phyloP scores from a whole-genome alignment of 2,329 filamentous ascomycete species.

The Chaetomium olivaceum region DNA sequence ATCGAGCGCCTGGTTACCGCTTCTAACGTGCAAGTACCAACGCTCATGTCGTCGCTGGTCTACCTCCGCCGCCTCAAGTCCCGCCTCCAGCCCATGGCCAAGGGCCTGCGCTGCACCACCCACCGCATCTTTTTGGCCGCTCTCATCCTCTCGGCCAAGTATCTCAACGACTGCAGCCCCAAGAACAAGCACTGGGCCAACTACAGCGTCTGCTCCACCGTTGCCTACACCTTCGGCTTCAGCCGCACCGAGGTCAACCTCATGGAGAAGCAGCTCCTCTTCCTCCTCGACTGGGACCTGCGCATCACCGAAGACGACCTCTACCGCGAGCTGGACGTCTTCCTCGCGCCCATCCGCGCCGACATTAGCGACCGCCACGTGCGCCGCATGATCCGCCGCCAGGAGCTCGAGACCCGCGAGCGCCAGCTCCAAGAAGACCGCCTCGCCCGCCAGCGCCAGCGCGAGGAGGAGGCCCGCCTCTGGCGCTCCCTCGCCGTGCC shows the following conservation, averaged over 20 bases:
- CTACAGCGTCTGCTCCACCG: constrained; percentile 77
- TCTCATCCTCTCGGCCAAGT: constrained; percentile 88
- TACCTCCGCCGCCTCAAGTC: constrained; percentile 84
- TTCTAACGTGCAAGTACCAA: constrained; percentile 95
- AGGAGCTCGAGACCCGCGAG: constrained; percentile 42
- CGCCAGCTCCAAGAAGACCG: constrained; percentile 33
- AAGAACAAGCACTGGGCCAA: constrained; percentile 99
- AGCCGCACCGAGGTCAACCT: constrained; percentile 94
- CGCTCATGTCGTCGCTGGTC: constrained; percentile 93
- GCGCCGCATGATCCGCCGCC: constrained; percentile 50
- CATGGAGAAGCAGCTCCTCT: constrained; percentile 98
- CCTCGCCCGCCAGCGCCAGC: constrained; percentile 42
- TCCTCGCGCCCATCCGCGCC: constrained; percentile 79
- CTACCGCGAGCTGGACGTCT: constrained; percentile 81
- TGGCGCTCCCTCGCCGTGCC: constrained; percentile 35
- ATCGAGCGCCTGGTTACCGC: constrained; percentile 87
- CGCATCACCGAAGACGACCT: constrained; percentile 83
- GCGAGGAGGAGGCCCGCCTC: constrained; percentile 39
- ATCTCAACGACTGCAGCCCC: constrained; percentile 95
- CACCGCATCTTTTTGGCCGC: constrained; percentile 95
- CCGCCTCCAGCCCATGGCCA: constrained; percentile 87
- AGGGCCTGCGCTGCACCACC: constrained; percentile 93
- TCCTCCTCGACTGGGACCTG: constrained; percentile 92
- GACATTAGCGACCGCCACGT: constrained; percentile 54
- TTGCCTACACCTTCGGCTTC: constrained; percentile 75